Conservation (phyloP, 441 rosid species). For the Erodium chrysanthum region DNA sequence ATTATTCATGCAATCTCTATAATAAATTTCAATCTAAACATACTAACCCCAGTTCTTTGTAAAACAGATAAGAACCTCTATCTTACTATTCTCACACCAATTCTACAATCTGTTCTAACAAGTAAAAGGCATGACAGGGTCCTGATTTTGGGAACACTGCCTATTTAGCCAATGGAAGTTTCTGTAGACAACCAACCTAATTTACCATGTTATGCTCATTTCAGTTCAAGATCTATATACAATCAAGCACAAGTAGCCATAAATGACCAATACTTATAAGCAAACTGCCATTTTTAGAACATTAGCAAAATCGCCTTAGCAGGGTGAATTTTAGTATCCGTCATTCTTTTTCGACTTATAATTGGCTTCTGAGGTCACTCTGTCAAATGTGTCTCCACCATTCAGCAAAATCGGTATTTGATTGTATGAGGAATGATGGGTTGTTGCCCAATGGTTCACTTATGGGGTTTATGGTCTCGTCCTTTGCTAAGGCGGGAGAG, state of each 20-base stretch:
- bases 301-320: constrained; percentile 24
- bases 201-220: not conserved
- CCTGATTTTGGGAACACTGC: not conserved
- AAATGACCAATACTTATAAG: not conserved
- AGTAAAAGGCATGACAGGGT: not conserved
- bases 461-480: constrained; percentile 41
- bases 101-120: not conserved
- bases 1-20: not conserved
- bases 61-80: not conserved
- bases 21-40: constrained; percentile 1
- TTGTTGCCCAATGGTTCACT: constrained; percentile 33
- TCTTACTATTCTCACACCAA: not conserved
- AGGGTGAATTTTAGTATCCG: constrained; percentile 35
- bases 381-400: constrained; percentile 50
- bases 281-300: too few species aligned
- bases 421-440: constrained; percentile 62
- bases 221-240: not conserved
- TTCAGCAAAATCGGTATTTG: constrained; percentile 35
- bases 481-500: constrained; percentile 33
- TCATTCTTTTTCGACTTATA: constrained; percentile 49
- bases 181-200: not conserved
- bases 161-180: not conserved
- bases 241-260: not conserved
- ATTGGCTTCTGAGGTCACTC: constrained; percentile 46
- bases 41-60: not conserved